Evolutionary conservation across 768 basidiomycete genomes (phyloP).

Genomic region (Cyclocybe cylindracea): DNA sequence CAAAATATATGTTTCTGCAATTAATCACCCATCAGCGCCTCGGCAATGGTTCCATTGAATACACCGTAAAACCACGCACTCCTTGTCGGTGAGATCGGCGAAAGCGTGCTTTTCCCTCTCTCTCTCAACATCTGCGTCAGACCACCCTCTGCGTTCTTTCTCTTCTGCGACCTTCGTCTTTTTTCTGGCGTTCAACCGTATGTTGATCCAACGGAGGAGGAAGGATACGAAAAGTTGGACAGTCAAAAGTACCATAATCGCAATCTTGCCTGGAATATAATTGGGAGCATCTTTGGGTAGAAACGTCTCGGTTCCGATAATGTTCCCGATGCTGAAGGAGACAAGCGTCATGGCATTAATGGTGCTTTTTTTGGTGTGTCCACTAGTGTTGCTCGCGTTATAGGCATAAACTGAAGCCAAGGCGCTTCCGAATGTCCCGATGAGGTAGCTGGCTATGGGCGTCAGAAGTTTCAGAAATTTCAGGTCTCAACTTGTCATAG

Average conservation of each 20-base stretch:
- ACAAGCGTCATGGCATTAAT: constrained; percentile 62
- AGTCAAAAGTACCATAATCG: constrained; percentile 60
- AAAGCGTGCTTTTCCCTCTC: constrained; percentile 65
- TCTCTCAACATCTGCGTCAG: constrained; percentile 54
- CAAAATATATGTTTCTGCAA: constrained; percentile 58
- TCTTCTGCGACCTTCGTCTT: constrained; percentile 38
- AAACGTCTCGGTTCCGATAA: constrained; percentile 65
- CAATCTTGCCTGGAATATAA: constrained; percentile 68
- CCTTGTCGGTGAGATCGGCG: constrained; percentile 62
- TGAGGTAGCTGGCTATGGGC: constrained; percentile 44
- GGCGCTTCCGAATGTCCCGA: constrained; percentile 60
- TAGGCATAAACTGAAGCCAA: constrained; percentile 63
- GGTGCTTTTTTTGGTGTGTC: constrained; percentile 70
- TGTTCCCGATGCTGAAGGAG: constrained; percentile 58
- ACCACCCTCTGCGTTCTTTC: constrained; percentile 53
- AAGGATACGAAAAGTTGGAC: constrained; percentile 51
- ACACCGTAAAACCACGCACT: constrained; percentile 37
- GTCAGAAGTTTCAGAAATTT: background rate
- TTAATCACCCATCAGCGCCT: constrained; percentile 1
- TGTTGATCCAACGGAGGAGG: constrained; percentile 55
- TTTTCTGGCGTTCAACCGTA: constrained; percentile 53
- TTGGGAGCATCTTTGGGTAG: constrained; percentile 59
- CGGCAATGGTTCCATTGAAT: background rate
- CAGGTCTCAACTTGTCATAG: background rate
- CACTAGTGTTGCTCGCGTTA: constrained; percentile 63